Conservation (phyloP, 2,329 filamentous ascomycete species). For the Xylaria sp. region DNA sequence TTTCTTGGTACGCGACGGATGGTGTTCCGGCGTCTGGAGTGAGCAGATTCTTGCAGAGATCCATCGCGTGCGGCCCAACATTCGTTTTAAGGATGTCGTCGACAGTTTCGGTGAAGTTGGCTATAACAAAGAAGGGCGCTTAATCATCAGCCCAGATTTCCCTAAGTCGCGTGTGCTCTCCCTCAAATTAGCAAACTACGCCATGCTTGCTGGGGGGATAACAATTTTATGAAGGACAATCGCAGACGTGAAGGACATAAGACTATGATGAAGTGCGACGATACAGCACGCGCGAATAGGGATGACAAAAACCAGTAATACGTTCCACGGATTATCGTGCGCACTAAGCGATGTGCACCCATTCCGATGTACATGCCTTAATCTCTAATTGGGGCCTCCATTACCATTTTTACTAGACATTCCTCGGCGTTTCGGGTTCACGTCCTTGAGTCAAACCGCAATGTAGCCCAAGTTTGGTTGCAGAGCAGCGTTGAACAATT, state of each 20-base stretch:
- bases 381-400: neutral
- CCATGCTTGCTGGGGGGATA: conserved; percentile 58
- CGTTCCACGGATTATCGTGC: neutral
- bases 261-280: conserved; percentile 5
- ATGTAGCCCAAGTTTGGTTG: conserved; percentile 1
- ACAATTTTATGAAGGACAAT: conserved; percentile 47
- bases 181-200: conserved; percentile 68
- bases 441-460: conserved; percentile 2
- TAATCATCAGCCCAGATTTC: conserved; percentile 67
- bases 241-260: neutral
- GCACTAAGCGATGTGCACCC: conserved; percentile 10
- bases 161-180: conserved; percentile 64
- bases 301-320: conserved; percentile 7
- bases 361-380: conserved; percentile 6
- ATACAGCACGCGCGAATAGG: neutral
- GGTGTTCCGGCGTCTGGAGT: conserved; percentile 78
- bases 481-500: conserved; percentile 15
- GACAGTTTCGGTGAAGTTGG: conserved; percentile 72
- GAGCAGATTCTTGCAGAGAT: conserved; percentile 72
- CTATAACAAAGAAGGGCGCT: conserved; percentile 68
- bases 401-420: conserved; percentile 8
- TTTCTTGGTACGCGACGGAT: conserved; percentile 70
- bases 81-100: conserved; percentile 69
- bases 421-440: conserved; percentile 19
- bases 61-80: conserved; percentile 66